Conservation (phyloP, 2,329 filamentous ascomycete genomes). For the Fusarium heterosporum region DNA sequence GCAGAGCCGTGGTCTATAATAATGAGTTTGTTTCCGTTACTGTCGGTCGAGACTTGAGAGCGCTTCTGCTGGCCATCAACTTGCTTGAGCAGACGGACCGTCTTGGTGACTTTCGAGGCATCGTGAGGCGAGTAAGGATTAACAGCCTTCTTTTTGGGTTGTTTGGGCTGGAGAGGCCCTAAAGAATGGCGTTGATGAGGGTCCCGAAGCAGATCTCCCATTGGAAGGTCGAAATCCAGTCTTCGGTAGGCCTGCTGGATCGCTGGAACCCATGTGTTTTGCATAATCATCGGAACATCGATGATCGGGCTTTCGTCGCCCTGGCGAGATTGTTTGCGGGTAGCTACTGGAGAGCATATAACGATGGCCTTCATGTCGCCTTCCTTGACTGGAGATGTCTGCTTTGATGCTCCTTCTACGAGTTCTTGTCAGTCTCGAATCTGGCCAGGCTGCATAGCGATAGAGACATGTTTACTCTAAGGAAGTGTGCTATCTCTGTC, state of each 20-base stretch:
- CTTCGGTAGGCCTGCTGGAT: neutral
- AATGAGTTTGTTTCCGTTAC: neutral
- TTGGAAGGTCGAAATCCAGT: slow-evolving; percentile 7
- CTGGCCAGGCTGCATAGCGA: neutral
- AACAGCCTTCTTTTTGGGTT: neutral
- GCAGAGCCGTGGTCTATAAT: neutral
- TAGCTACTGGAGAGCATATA: neutral
- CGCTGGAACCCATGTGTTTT: neutral
- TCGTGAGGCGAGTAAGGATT: neutral
- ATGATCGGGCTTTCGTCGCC: neutral
- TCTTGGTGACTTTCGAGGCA: slow-evolving; percentile 12
- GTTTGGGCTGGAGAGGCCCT: neutral
- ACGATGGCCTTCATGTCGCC: slow-evolving; percentile 4
- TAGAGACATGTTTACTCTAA: slow-evolving; percentile 15
- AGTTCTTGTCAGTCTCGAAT: neutral
- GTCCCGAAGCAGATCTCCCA: neutral
- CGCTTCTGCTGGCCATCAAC: neutral
- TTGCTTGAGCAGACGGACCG: neutral
- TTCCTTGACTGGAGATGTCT: neutral
- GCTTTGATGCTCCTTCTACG: slow-evolving; percentile 11
- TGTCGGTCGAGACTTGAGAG: neutral
- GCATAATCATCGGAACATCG: slow-evolving; percentile 8
- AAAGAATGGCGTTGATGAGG: neutral
- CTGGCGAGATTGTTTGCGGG: neutral
- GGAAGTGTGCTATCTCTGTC: slow-evolving; percentile 1